phyloP scores from a whole-genome alignment of 1,139 yeast species.

The Sugiyamaella novakii region DNA sequence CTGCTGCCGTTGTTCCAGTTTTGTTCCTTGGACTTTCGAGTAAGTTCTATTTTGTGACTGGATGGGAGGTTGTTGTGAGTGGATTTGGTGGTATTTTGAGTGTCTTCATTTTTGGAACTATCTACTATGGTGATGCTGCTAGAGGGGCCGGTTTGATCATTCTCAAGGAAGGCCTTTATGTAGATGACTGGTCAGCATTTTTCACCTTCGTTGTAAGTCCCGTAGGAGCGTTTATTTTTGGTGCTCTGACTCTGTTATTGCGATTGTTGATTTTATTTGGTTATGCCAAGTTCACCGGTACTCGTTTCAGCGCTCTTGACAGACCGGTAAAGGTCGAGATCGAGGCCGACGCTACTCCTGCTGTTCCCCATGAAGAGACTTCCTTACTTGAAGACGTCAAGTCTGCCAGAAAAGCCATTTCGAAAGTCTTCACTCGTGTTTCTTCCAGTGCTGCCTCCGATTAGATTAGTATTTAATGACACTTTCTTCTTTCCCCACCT shows the following conservation, averaged over 20 bases:
- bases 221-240: constrained; percentile 68
- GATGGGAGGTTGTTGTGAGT: constrained; percentile 79
- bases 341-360: not conserved
- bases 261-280: constrained; percentile 51
- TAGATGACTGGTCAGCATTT: constrained; percentile 89
- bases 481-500: no score
- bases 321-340: constrained; percentile 41
- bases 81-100: constrained; percentile 80
- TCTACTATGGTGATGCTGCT: constrained; percentile 68
- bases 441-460: constrained; percentile 1
- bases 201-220: constrained; percentile 95
- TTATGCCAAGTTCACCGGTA: constrained; percentile 46
- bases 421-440: constrained; percentile 7
- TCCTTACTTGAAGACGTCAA: constrained; percentile 12
- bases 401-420: constrained; percentile 12
- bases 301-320: constrained; percentile 60
- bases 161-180: constrained; percentile 77
- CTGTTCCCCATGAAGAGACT: constrained; percentile 11
- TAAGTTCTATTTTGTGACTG: constrained; percentile 63
- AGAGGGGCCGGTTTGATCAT: constrained; percentile 79
- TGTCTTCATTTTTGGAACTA: constrained; percentile 80
- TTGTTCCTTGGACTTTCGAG: constrained; percentile 76
- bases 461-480: no score
- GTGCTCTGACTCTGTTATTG: constrained; percentile 53
- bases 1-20: constrained; percentile 86